Evolutionary conservation across 1,139 yeast species (phyloP).

Genomic region (Geotrichum cucujoidarum): DNA sequence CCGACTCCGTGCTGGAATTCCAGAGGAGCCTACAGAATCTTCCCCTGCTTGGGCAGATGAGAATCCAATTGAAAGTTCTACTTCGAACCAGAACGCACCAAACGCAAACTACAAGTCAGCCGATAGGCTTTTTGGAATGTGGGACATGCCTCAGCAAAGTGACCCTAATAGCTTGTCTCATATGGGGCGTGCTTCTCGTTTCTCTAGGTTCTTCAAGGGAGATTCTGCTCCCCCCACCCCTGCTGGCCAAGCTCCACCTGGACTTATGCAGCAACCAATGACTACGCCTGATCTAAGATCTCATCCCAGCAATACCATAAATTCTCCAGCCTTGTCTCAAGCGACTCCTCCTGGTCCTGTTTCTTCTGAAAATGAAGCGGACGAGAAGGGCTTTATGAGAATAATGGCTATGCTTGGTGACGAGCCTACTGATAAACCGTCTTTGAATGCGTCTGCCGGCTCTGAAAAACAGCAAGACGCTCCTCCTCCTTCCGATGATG

Average conservation of each 20-base stretch:
- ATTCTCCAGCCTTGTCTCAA: conserved; percentile 1
- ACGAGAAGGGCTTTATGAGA: conserved; percentile 34
- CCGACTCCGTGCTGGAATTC: conserved; percentile 25
- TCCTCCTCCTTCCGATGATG: conserved; percentile 15
- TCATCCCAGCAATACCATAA: background rate
- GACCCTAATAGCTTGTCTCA: conserved; percentile 9
- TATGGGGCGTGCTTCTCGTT: conserved; percentile 17
- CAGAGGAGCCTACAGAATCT: conserved; percentile 15
- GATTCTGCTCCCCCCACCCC: conserved; percentile 15
- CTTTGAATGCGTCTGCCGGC: background rate
- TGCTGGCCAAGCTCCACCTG: conserved; percentile 12
- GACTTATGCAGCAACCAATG: background rate
- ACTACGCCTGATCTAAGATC: background rate
- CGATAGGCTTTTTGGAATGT: conserved; percentile 30
- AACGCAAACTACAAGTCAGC: conserved; percentile 21
- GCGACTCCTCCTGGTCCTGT: background rate
- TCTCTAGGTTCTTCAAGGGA: conserved; percentile 29
- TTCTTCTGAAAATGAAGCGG: conserved; percentile 23
- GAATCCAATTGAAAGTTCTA: conserved; percentile 1
- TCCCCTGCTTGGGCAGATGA: conserved; percentile 4
- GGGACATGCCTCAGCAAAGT: conserved; percentile 23
- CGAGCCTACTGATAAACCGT: conserved; percentile 4
- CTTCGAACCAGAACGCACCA: background rate
- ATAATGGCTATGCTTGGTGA: conserved; percentile 35
- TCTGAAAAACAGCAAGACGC: conserved; percentile 11